Evolutionary conservation across 306 rosid species (phyloP), one percentile per base, ranked within the genome.

Genomic region (Amphicarpaea edgeworthii): DNA sequence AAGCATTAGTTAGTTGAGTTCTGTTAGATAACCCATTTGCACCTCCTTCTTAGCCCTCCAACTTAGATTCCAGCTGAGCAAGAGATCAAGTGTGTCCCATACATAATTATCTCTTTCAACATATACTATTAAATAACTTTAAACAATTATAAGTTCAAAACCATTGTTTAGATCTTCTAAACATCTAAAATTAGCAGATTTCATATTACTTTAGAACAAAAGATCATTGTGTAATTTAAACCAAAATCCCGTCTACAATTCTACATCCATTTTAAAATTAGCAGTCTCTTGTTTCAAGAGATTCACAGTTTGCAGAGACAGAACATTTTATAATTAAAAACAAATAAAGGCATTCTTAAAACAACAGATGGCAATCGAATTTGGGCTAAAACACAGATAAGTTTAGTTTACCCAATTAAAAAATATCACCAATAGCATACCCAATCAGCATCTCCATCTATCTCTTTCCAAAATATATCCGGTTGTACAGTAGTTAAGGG

Each of bases 391-490:
- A 76, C 84, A 70, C 80, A 50, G 73, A 68, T 73, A 81, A 69
- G 84, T 78, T 60, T 78, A 81, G 69, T 78, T 81, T 79, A 83
- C 82, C 85, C 64, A 82, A 80, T 82, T 73, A 79, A 80, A 53
- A 77, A 80, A 79, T 70, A 68, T 61, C 71, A 82, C 59, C 72
- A 87, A 77, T 75, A 75, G 86, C 96, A 77, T 90, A 96, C 99
- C 99, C 99, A 96, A 75, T 93, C 98, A 70, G 93, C 89, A 82
- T 96, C 97, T 3, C 89, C 94, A 75, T 90, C 91, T 86, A 85
- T 77, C 91, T 88, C 94, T 88, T 96, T 96, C 99, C 97, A 96
- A 86, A 83, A 92, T 80, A 93, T 72, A 86, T 96, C 97, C 90
- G 86, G 88, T 73, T 88, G 99, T 83, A 84, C 81, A 78, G 93